phyloP scores from a whole-genome alignment of 148 eudicot genomes.

The Cornus kousa region DNA sequence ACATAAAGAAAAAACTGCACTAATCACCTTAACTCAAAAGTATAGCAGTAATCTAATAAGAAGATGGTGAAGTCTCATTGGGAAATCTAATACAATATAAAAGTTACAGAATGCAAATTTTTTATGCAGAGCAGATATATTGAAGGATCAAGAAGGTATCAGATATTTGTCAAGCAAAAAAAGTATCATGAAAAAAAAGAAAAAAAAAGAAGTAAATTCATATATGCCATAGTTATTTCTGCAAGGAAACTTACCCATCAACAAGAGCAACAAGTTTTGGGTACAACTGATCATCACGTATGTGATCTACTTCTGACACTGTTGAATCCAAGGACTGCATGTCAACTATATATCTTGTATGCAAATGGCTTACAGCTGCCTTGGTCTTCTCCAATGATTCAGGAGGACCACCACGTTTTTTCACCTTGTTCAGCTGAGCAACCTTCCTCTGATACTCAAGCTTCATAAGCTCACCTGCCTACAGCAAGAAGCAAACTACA shows the following conservation, averaged over 20 bases:
- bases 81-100: not conserved
- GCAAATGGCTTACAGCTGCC: constrained; percentile 98
- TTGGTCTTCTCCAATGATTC: constrained; percentile 92
- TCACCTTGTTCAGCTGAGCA: constrained; percentile 65
- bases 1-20: not conserved
- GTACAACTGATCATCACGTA: constrained; percentile 86
- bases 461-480: constrained; percentile 97
- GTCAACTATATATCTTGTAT: constrained; percentile 95
- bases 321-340: constrained; percentile 99
- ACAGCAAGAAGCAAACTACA: constrained; percentile 13
- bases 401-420: constrained; percentile 67
- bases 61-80: not conserved
- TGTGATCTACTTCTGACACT: constrained; percentile 81
- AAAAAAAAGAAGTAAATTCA: too few species aligned
- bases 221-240: not conserved
- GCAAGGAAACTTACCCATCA: constrained; percentile 52
- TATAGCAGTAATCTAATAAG: not conserved
- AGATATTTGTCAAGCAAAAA: too few species aligned
- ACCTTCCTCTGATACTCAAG: constrained; percentile 92
- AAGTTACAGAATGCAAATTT: not conserved
- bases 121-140: not conserved
- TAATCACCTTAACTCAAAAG: not conserved
- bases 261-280: constrained; percentile 92
- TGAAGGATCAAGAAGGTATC: not conserved
- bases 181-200: too few species aligned